phyloP scores from a whole-genome alignment of 208 protist species.

The Porcisia deanei region DNA sequence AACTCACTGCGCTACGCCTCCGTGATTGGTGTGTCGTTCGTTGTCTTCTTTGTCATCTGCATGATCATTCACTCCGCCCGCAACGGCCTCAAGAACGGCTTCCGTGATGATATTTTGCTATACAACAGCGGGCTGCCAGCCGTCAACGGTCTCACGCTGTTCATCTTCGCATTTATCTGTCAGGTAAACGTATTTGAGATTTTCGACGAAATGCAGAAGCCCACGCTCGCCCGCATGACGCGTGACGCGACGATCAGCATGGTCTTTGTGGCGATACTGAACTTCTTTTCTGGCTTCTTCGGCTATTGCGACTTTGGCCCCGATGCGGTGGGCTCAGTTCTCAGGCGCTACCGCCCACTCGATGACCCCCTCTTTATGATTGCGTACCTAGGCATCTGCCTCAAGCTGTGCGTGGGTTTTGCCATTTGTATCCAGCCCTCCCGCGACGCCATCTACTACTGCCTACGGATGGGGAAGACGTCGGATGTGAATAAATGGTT shows the following conservation, averaged over 20 bases:
- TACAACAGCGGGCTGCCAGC: constrained; percentile 40
- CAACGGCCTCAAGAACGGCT: constrained; percentile 42
- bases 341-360: constrained; percentile 55
- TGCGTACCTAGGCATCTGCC: constrained; percentile 65
- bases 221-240: constrained; percentile 48
- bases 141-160: constrained; percentile 65
- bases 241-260: constrained; percentile 60
- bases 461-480: constrained; percentile 47
- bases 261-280: constrained; percentile 46
- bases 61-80: constrained; percentile 66
- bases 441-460: constrained; percentile 76
- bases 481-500: constrained; percentile 51
- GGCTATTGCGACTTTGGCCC: constrained; percentile 81
- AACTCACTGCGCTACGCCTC: constrained; percentile 87
- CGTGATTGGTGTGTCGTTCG: constrained; percentile 67
- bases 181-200: constrained; percentile 84
- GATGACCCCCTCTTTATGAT: constrained; percentile 52
- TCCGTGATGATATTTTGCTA: constrained; percentile 39
- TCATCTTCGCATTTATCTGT: constrained; percentile 82
- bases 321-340: constrained; percentile 48
- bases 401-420: constrained; percentile 84
- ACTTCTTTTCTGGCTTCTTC: constrained; percentile 74
- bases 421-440: constrained; percentile 71
- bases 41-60: constrained; percentile 79
- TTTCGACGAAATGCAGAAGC: constrained; percentile 65